These are phyloP conservation scores for Apocynum venetum DNA, from an alignment of 257 asterid genomes.

Conservation along the genomic window DNA sequence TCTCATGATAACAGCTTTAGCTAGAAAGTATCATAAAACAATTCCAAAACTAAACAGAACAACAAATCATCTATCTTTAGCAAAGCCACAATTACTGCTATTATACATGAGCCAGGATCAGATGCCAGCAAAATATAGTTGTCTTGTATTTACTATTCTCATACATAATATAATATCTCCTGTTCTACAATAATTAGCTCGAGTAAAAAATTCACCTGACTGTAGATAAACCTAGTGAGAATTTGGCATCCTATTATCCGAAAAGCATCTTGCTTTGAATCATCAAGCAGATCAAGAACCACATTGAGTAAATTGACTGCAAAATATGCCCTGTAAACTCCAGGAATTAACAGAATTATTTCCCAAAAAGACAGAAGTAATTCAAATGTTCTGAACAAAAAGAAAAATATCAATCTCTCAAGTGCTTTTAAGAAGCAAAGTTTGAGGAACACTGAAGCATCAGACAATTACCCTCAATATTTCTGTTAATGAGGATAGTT, in stretches of 20 bases:
- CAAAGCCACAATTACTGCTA: background rate
- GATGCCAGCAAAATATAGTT: background rate
- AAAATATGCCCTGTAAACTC: conserved; percentile 75
- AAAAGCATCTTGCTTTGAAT: conserved; percentile 53
- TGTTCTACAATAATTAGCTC: background rate
- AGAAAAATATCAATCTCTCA: background rate
- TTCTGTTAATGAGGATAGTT: background rate
- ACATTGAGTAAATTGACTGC: conserved; percentile 65
- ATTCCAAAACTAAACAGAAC: background rate
- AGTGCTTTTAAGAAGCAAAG: conserved; percentile 4
- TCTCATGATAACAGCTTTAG: background rate
- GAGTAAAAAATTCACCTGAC: conserved; percentile 56
- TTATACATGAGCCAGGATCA: background rate
- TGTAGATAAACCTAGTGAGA: conserved; percentile 64
- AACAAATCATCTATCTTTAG: background rate
- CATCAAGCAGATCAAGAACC: conserved; percentile 67
- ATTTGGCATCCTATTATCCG: conserved; percentile 77
- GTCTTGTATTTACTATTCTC: background rate
- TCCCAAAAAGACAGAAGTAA: background rate
- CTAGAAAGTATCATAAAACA: background rate
- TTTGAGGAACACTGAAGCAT: background rate
- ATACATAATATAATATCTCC: background rate
- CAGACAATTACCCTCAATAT: background rate
- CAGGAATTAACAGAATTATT: conserved; percentile 18
- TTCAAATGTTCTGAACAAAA: background rate